Base-by-base conservation (phyloP, 192 early-diverging fungal genomes). In the Chytriomyces hyalinus region DNA sequence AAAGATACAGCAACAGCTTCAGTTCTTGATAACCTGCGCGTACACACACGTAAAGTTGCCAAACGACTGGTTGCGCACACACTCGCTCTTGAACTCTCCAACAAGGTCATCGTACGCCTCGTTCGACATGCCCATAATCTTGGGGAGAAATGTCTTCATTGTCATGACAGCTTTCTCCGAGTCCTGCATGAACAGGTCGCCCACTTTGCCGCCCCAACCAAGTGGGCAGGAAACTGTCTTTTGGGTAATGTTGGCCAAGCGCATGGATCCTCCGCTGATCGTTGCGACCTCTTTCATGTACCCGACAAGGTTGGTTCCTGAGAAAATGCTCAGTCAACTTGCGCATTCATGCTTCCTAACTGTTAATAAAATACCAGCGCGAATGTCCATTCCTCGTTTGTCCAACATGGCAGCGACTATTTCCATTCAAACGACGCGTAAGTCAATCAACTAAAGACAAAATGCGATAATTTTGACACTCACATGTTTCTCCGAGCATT, bases 1-100 rank as follows among this genome's bases (percentile, higher is more conserved):
- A 36, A 36, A 36, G 20, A 57, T 13, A 20, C 13, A 57, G 4
- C 20, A 3, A 57, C 53, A 13, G 20, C 20, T 20, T 65, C 36
- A 65, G 5, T 65, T 65, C n/a, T 67, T 67, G 28, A 43, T 3
- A 44, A 67, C 66, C 47, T 67, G 66, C 15, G 24, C 66, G 49
- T 67, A 67, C 15, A 47, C 66, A 17, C 36, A 67, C 9, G 15
- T 15, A n/a, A 46, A 47, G 22, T 67, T 67, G 26, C 11, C 44
- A 48, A 67, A 67, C 43, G 43, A 15, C 47, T 67, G 36, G 26
- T 20, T 47, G 17, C 8, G 11, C 44, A 5, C 1, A 15, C 43
- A 43, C 44, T 67, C 66, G 9, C 9, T 46, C 10, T n/a, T 47
- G n/a, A 15, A 26, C 45, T 67, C 15, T 17, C 47, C 46, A 2